Evolutionary conservation across 208 protist species (phyloP).

Genomic region (Leishmania gerbilli): DNA sequence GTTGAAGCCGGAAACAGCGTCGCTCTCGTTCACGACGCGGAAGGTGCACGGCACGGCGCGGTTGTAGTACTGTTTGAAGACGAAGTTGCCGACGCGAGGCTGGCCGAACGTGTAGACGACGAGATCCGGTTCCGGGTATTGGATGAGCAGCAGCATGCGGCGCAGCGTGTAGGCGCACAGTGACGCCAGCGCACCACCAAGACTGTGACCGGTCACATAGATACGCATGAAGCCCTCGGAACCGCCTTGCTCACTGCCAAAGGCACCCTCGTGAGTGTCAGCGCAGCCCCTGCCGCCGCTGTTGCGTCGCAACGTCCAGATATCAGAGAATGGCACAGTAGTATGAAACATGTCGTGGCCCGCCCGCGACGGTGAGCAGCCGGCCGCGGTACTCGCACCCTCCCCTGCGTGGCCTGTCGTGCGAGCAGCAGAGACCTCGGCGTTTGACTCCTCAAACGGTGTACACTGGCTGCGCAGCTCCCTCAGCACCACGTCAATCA

Average conservation of each 20-base stretch:
- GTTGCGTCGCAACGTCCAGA: slow-evolving; percentile 5
- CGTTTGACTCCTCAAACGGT: not conserved
- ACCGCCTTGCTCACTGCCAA: not conserved
- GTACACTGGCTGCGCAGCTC: slow-evolving; percentile 34
- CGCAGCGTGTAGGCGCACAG: slow-evolving; percentile 81
- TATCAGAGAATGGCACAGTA: slow-evolving; percentile 14
- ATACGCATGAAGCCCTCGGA: slow-evolving; percentile 32
- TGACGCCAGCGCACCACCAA: slow-evolving; percentile 76
- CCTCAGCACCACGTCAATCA: slow-evolving; percentile 53
- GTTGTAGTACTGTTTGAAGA: slow-evolving; percentile 79
- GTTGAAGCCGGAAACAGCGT: slow-evolving; percentile 69
- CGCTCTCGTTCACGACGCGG: slow-evolving; percentile 87
- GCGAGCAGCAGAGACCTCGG: not conserved
- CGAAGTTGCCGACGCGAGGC: slow-evolving; percentile 71
- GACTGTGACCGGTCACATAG: slow-evolving; percentile 81
- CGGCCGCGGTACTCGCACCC: not conserved
- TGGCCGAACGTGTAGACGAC: slow-evolving; percentile 87
- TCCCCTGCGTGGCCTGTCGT: not conserved
- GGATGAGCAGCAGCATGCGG: slow-evolving; percentile 50
- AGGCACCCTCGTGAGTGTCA: not conserved
- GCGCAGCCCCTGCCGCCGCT: not conserved
- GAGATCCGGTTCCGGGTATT: slow-evolving; percentile 57
- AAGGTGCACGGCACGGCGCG: slow-evolving; percentile 72
- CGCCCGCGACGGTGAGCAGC: not conserved
- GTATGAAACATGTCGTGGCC: slow-evolving; percentile 2